Conservation (phyloP, 345 rosid species). For the Arabis alpina region DNA sequence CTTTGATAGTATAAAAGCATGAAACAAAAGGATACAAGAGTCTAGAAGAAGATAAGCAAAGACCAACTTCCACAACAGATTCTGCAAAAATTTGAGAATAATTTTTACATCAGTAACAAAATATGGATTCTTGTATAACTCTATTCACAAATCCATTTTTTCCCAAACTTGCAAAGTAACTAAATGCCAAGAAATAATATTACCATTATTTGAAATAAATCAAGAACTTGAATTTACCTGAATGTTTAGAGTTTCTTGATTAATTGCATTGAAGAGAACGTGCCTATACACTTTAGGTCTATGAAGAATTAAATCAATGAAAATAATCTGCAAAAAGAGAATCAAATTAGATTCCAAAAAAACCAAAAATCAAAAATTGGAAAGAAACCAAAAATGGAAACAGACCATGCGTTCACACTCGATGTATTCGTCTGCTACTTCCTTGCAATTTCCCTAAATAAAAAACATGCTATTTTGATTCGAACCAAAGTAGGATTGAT, state of each 20-base stretch:
- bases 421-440: conserved; percentile 75
- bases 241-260: conserved; percentile 49
- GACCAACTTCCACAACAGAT: conserved; percentile 67
- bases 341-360: neutral
- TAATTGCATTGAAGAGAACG: conserved; percentile 68
- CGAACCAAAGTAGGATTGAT: neutral
- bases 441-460: conserved; percentile 66
- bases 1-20: too few species aligned
- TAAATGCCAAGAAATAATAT: neutral
- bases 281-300: conserved; percentile 79
- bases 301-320: conserved; percentile 86
- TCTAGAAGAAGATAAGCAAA: conserved; percentile 68
- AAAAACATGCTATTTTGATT: neutral
- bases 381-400: conserved; percentile 34
- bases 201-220: neutral
- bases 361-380: neutral
- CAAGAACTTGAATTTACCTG: conserved; percentile 53
- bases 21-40: conserved; percentile 69
- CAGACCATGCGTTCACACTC: conserved; percentile 88
- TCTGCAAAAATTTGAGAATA: conserved; percentile 47
- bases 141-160: too few species aligned
- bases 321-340: conserved; percentile 55
- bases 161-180: neutral
- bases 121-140: neutral
- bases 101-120: neutral